These are phyloP conservation scores for Mitragyna speciosa DNA, from an alignment of 257 asterid species.

Conservation along the genomic window DNA sequence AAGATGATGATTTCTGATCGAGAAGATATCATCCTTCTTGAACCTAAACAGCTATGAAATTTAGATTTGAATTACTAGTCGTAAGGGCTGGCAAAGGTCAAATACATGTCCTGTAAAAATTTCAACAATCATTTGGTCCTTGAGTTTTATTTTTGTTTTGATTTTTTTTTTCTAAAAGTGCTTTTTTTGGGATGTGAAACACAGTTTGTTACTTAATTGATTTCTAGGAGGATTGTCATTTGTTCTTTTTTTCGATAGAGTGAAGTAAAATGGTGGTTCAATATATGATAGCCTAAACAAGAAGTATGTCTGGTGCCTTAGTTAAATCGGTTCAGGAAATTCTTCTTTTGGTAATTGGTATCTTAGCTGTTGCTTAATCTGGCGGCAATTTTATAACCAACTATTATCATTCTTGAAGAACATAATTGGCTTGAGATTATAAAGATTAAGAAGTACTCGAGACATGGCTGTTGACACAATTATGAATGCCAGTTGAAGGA, in stretches of 20 bases:
- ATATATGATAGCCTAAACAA: not conserved
- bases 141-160: too few relatives aligned
- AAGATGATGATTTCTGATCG: conserved; percentile 18
- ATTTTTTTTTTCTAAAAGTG: too few relatives aligned
- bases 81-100: too few relatives aligned
- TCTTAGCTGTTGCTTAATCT: not conserved
- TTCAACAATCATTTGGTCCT: too few relatives aligned
- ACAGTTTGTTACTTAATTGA: too few relatives aligned
- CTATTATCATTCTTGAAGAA: not conserved
- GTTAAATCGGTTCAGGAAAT: not conserved
- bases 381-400: not conserved
- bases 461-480: not conserved
- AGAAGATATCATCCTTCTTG: not conserved
- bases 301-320: not conserved
- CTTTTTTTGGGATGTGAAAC: not conserved
- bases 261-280: not conserved
- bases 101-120: too few relatives aligned
- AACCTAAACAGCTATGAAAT: too few relatives aligned
- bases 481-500: not conserved
- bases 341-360: not conserved
- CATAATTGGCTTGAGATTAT: not conserved
- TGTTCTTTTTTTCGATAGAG: not conserved
- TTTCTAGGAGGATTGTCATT: not conserved
- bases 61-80: too few relatives aligned
- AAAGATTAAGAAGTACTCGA: not conserved